Conservation (phyloP, 768 basidiomycete species). For the Tricholoma sp. region DNA sequence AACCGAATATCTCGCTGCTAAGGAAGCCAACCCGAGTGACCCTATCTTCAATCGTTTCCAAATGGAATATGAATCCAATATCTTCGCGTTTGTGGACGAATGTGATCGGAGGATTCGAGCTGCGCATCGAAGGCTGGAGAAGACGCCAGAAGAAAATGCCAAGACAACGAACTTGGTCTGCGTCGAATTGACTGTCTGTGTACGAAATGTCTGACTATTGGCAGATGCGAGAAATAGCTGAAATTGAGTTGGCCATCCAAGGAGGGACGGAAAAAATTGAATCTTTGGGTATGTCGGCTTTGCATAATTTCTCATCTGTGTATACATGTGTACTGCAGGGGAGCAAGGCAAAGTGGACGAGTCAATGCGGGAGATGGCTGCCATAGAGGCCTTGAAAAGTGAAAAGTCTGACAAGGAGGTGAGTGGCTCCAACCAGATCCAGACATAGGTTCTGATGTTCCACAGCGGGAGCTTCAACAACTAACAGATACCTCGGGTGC, state of each 20-base stretch:
- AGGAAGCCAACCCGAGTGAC: conserved; percentile 69
- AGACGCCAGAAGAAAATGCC: conserved; percentile 99
- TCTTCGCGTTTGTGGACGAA: conserved; percentile 95
- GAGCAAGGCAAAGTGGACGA: conserved; percentile 99
- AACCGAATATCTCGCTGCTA: conserved; percentile 80
- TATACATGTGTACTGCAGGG: conserved; percentile 41
- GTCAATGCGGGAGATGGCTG: conserved; percentile 95
- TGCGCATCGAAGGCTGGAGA: conserved; percentile 93
- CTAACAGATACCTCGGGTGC: conserved; percentile 97
- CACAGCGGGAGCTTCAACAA: conserved; percentile 87
- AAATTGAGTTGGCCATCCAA: conserved; percentile 98
- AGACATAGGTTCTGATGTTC: conserved; percentile 9
- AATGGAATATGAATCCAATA: conserved; percentile 93
- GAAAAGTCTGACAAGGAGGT: conserved; percentile 97
- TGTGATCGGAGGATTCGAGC: conserved; percentile 94
- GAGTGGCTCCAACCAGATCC: conserved; percentile 16
- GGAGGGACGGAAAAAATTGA: conserved; percentile 99
- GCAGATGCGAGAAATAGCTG: conserved; percentile 98
- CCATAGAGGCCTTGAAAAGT: conserved; percentile 94
- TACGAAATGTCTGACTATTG: conserved; percentile 1
- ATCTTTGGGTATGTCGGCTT: conserved; percentile 58
- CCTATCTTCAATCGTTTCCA: conserved; percentile 86
- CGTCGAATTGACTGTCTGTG: conserved; percentile 9
- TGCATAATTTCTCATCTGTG: conserved; percentile 8
- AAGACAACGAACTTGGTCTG: conserved; percentile 93